These are phyloP conservation scores for Trichoderma asperelloides DNA, from an alignment of 495 filamentous ascomycete genomes.

Conservation along the genomic window DNA sequence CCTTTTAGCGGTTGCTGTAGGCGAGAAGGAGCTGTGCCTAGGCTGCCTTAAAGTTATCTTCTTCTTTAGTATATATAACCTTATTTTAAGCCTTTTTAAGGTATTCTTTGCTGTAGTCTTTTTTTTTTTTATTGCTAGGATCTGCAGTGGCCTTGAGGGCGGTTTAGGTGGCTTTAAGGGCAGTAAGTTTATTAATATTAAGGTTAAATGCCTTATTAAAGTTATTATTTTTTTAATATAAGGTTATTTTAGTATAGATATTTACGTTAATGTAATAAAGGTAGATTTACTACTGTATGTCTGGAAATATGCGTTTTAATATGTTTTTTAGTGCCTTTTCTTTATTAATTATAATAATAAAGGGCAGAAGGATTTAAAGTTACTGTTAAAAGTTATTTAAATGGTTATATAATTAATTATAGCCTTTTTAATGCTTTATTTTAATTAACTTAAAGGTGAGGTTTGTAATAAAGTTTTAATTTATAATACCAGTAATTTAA, in stretches of 20 bases:
- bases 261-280: constrained; percentile 10
- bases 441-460: constrained; percentile 9
- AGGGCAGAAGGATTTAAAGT: background rate
- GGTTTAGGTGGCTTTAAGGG: background rate
- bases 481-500: background rate
- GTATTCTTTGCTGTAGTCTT: background rate
- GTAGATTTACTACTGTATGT: constrained; percentile 3
- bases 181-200: background rate
- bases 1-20: background rate
- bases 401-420: background rate
- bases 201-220: background rate
- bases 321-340: background rate
- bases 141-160: no score
- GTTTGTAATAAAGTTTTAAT: background rate
- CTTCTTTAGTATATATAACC: background rate
- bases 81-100: background rate
- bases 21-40: background rate
- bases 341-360: constrained; percentile 1
- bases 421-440: background rate
- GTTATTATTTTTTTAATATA: background rate
- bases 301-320: background rate
- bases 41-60: background rate
- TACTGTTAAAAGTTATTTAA: background rate
- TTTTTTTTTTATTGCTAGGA: no score
- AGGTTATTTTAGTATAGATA: constrained; percentile 7